A percentile compares a stretch with the other conserved stretches of the same genome.
Evolutionary conservation across 352 stramenopile genomes (phyloP).

Genomic region (Bremia lactucae): DNA sequence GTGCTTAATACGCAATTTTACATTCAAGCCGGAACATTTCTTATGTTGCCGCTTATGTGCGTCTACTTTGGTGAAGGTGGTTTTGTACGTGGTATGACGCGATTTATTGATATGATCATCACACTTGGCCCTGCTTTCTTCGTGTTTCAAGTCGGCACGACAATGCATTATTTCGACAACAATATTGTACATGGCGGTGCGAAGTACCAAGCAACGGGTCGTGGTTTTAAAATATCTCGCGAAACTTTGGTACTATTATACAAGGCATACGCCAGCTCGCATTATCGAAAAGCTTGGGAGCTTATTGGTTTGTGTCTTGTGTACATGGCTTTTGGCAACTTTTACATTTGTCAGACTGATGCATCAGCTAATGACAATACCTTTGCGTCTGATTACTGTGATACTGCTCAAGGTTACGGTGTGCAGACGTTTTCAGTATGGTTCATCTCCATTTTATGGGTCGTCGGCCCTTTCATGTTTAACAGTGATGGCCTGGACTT

Average conservation of each 20-base stretch:
- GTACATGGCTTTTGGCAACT: constrained; percentile 57
- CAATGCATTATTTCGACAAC: constrained; percentile 79
- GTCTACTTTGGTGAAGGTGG: constrained; percentile 73
- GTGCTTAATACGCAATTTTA: constrained; percentile 77
- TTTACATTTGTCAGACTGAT: constrained; percentile 50
- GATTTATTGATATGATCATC: constrained; percentile 68
- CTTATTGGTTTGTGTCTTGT: constrained; percentile 60
- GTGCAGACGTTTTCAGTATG: constrained; percentile 74
- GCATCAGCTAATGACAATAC: constrained; percentile 35
- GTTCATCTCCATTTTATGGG: constrained; percentile 67
- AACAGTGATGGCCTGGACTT: constrained; percentile 71
- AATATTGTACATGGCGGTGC: constrained; percentile 64
- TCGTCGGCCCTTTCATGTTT: constrained; percentile 65
- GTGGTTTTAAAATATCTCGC: constrained; percentile 76
- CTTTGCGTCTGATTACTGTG: constrained; percentile 47
- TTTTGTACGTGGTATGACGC: constrained; percentile 44
- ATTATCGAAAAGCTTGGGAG: constrained; percentile 72
- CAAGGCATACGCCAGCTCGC: constrained; percentile 58
- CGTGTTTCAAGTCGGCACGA: constrained; percentile 74
- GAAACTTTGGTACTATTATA: constrained; percentile 70
- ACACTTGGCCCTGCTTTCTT: constrained; percentile 64
- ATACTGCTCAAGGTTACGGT: constrained; percentile 57
- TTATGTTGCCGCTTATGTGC: constrained; percentile 62
- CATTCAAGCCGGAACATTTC: constrained; percentile 63
- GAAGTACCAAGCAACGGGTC: constrained; percentile 70